Conservation (phyloP, 106 monocot genomes). For the Acorus calamus region DNA sequence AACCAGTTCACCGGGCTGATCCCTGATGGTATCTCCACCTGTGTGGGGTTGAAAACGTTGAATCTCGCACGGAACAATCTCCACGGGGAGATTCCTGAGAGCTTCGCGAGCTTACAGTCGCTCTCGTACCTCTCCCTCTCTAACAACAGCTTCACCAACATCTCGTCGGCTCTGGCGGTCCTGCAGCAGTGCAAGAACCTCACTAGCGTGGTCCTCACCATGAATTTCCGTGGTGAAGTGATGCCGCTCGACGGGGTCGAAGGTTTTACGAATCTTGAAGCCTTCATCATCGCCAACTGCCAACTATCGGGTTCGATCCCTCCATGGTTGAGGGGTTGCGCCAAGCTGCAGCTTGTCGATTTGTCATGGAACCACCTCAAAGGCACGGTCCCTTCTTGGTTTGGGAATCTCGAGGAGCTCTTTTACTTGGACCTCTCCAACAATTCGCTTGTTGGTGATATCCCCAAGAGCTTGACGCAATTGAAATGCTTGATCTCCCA, state of each 20-base stretch:
- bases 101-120: neutral
- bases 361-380: slow-evolving; percentile 7
- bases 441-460: slow-evolving; percentile 4
- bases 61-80: slow-evolving; percentile 6
- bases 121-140: slow-evolving; percentile 1
- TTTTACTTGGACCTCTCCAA: slow-evolving; percentile 16
- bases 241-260: neutral
- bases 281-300: neutral
- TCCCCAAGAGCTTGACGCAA: slow-evolving; percentile 1
- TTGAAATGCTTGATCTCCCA: neutral
- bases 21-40: neutral
- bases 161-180: neutral
- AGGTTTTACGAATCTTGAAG: neutral
- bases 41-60: neutral
- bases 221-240: neutral
- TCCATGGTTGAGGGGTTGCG: slow-evolving; percentile 2
- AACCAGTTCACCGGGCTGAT: slow-evolving; percentile 2
- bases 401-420: slow-evolving; percentile 2
- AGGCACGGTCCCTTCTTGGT: slow-evolving; percentile 8
- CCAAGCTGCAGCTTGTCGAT: slow-evolving; percentile 10
- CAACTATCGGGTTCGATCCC: slow-evolving; percentile 4
- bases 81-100: neutral
- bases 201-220: neutral
- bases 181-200: slow-evolving; percentile 1
- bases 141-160: neutral